These are phyloP conservation scores for Gynandropsis gynandra DNA, from an alignment of 345 rosid genomes.

Conservation along the genomic window DNA sequence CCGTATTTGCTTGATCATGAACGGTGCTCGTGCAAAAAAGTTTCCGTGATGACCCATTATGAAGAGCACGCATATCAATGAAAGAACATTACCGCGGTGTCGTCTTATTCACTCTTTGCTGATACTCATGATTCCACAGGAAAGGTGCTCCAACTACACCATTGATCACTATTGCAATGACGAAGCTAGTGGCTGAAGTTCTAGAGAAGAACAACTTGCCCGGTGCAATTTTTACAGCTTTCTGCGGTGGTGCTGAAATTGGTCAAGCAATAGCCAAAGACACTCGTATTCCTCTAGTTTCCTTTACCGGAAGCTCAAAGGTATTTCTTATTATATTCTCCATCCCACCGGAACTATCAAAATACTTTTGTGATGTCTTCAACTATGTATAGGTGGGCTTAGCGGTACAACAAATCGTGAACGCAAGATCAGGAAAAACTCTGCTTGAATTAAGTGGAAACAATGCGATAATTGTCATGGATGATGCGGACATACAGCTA, in stretches of 20 bases:
- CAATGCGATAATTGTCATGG: conserved; percentile 92
- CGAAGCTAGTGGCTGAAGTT: conserved; percentile 76
- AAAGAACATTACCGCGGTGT: not conserved
- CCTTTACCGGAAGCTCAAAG: conserved; percentile 95
- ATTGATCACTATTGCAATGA: conserved; percentile 84
- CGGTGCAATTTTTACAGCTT: conserved; percentile 85
- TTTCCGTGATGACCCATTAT: not conserved
- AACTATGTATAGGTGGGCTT: conserved; percentile 62
- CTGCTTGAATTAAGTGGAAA: conserved; percentile 93
- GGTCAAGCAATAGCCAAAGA: conserved; percentile 92
- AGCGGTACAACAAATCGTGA: conserved; percentile 73
- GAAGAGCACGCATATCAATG: not conserved
- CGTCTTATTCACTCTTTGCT: conserved; percentile 1
- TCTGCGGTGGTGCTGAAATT: conserved; percentile 91
- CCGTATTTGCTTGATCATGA: not conserved
- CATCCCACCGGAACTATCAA: not conserved
- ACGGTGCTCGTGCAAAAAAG: not conserved
- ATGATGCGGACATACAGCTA: conserved; percentile 75
- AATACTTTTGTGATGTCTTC: conserved; percentile 1
- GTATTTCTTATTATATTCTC: conserved; percentile 25
- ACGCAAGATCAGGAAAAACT: conserved; percentile 78
- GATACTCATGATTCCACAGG: conserved; percentile 35
- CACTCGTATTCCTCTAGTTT: conserved; percentile 68
- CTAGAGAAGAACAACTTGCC: conserved; percentile 84
- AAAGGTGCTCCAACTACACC: conserved; percentile 98